Conservation (phyloP, 2,329 filamentous ascomycete species). For the Fusarium aywerte region DNA sequence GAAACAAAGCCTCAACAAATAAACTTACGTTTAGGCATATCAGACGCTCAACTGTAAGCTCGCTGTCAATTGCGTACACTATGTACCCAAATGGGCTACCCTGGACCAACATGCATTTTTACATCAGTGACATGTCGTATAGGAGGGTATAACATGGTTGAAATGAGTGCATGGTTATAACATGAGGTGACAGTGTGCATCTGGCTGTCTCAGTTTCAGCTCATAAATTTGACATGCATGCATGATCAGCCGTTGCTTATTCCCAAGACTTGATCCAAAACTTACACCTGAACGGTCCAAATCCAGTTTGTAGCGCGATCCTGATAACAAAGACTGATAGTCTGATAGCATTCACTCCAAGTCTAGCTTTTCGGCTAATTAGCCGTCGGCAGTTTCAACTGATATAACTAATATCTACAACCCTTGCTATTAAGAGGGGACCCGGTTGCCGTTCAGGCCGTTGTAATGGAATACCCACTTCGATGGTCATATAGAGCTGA, state of each 20-base stretch:
- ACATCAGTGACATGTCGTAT: neutral
- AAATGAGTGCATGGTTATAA: neutral
- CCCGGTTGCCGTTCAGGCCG: neutral
- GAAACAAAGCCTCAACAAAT: neutral
- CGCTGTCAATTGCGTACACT: neutral
- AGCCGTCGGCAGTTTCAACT: slow-evolving; percentile 4
- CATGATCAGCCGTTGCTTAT: neutral
- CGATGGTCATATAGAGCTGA: slow-evolving; percentile 4
- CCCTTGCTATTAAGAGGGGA: slow-evolving; percentile 23
- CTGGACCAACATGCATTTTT: neutral
- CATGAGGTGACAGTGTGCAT: neutral
- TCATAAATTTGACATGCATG: neutral
- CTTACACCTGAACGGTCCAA: neutral
- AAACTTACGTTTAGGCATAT: neutral
- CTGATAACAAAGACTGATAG: neutral
- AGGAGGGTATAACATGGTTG: neutral
- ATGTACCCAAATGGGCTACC: neutral
- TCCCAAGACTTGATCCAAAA: neutral
- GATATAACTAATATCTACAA: slow-evolving; percentile 11
- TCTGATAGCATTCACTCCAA: neutral
- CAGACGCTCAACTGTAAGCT: neutral
- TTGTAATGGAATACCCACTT: slow-evolving; percentile 13
- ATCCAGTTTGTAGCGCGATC: neutral
- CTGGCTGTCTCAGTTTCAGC: neutral
- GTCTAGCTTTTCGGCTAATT: neutral